These are phyloP conservation scores for Monosporascus sp. DNA, from an alignment of 2,329 filamentous ascomycete species.

Conservation along the genomic window DNA sequence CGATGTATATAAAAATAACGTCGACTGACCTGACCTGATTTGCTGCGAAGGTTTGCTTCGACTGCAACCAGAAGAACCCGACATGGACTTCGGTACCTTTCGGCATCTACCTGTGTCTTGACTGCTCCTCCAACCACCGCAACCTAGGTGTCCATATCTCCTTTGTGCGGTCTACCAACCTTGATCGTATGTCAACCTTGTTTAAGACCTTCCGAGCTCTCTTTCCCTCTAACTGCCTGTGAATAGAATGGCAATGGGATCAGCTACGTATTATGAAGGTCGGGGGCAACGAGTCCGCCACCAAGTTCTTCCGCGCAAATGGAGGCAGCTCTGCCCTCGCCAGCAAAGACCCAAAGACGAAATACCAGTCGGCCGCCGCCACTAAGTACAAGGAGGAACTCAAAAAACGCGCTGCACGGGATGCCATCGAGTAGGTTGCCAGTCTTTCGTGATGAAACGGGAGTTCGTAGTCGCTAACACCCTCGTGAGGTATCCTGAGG, in stretches of 20 bases:
- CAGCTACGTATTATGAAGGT: conserved; percentile 97
- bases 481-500: conserved; percentile 64
- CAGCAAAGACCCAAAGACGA: conserved; percentile 94
- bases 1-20: not conserved
- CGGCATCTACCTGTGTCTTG: conserved; percentile 95
- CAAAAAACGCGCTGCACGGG: conserved; percentile 74
- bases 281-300: conserved; percentile 94
- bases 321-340: conserved; percentile 89
- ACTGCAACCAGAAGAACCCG: conserved; percentile 95
- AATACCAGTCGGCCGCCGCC: conserved; percentile 91
- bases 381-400: conserved; percentile 98
- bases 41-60: conserved; percentile 75
- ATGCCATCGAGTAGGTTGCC: conserved; percentile 70
- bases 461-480: not conserved
- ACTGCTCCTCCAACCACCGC: conserved; percentile 94
- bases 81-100: conserved; percentile 98
- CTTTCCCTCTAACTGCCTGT: conserved; percentile 17
- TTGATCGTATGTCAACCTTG: conserved; percentile 72
- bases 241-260: conserved; percentile 93
- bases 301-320: conserved; percentile 96
- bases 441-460: conserved; percentile 7
- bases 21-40: conserved; percentile 8
- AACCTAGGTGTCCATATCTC: conserved; percentile 98
- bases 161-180: conserved; percentile 96
- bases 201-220: not conserved